Evolutionary conservation across 2,329 filamentous ascomycete species (phyloP).

Genomic region (Cordyceps cateniannulata): DNA sequence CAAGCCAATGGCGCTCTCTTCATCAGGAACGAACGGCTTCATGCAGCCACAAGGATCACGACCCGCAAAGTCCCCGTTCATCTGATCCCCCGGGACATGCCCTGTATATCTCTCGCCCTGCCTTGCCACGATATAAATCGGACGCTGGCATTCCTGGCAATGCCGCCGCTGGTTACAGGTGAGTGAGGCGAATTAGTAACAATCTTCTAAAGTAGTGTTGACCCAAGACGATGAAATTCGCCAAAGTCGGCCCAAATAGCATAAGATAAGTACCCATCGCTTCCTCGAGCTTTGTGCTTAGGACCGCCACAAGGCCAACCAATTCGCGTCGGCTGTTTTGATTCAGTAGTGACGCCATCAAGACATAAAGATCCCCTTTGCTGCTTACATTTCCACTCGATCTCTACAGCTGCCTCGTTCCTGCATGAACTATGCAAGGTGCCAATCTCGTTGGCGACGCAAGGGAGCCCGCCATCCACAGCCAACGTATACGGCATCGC

Average conservation of each 20-base stretch:
- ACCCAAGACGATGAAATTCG: too few species aligned
- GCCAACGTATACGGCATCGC: not conserved
- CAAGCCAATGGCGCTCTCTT: not conserved
- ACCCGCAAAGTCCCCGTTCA: not conserved
- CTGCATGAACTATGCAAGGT: conserved; percentile 10
- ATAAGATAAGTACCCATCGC: too few species aligned
- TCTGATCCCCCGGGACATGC: not conserved
- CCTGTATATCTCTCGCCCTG: not conserved
- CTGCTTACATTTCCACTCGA: not conserved
- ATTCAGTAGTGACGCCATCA: conserved; percentile 8
- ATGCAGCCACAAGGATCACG: conserved; percentile 4
- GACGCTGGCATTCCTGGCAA: not conserved
- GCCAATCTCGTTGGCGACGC: conserved; percentile 6
- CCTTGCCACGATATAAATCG: not conserved
- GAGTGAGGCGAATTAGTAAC: not conserved
- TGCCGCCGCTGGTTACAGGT: not conserved
- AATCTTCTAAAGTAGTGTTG: not conserved
- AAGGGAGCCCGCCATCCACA: conserved; percentile 6
- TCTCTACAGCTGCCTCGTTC: conserved; percentile 1
- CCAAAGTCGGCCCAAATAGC: not conserved
- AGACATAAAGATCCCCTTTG: not conserved
- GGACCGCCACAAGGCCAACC: not conserved
- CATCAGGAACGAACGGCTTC: not conserved
- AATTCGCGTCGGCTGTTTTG: conserved; percentile 6
- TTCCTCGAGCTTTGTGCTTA: not conserved